Conservation (phyloP, 495 filamentous ascomycete genomes). For the Talaromyces borbonicus region DNA sequence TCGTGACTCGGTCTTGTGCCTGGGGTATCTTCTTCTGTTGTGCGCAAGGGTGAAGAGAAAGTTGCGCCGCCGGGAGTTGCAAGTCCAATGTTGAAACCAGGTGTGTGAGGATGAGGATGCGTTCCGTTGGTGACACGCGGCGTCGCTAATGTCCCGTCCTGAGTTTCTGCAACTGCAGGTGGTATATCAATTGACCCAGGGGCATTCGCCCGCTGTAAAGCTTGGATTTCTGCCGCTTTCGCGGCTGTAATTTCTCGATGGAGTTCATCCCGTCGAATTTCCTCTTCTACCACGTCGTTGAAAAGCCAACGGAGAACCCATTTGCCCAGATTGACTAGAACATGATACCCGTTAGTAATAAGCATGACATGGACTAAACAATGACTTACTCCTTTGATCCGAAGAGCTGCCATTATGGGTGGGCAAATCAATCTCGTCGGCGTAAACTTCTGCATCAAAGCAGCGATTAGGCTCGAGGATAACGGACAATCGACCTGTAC, state of each 20-base stretch:
- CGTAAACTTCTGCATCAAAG: constrained; percentile 96
- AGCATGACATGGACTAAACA: neutral
- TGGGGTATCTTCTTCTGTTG: constrained; percentile 39
- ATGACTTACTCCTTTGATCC: constrained; percentile 79
- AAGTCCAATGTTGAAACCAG: constrained; percentile 66
- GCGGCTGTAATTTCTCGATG: constrained; percentile 59
- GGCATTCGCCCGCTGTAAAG: constrained; percentile 42
- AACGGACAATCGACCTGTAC: constrained; percentile 82
- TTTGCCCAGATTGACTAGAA: constrained; percentile 84
- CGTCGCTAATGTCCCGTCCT: constrained; percentile 45
- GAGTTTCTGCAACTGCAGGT: constrained; percentile 31
- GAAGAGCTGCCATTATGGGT: constrained; percentile 74
- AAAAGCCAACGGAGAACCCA: constrained; percentile 95
- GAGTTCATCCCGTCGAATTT: constrained; percentile 68
- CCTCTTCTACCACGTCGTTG: constrained; percentile 76
- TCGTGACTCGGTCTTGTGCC: constrained; percentile 34
- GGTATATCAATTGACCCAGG: constrained; percentile 64
- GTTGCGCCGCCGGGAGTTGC: constrained; percentile 53
- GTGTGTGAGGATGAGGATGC: constrained; percentile 49
- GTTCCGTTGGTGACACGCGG: constrained; percentile 54
- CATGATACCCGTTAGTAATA: constrained; percentile 10
- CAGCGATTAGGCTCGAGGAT: constrained; percentile 91
- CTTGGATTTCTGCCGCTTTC: constrained; percentile 45
- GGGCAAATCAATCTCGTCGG: constrained; percentile 67
- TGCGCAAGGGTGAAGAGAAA: constrained; percentile 31